Evolutionary conservation across 371 early-diverging fungal species (phyloP), one percentile per base, ranked within the genome.

Genomic region (Mucor piriformis): DNA sequence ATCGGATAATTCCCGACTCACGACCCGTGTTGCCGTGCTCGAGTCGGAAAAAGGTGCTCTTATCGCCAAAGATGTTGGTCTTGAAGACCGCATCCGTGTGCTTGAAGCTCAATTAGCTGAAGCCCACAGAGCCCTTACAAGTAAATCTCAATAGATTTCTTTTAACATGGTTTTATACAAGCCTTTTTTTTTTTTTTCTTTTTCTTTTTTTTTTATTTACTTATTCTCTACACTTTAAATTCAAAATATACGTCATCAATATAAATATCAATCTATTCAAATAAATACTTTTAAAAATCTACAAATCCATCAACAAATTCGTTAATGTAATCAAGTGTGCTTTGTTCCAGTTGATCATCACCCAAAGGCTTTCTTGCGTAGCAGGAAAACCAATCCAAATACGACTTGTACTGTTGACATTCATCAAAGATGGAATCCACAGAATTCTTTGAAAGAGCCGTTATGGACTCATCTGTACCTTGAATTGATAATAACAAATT

Each of bases 21-120:
- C 79, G 63, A 85, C 85, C 66, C 81, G 83, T 66, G 70, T 91
- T 52, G 90, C 91, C 52, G 87, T 91, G 51, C 76, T 92, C 42
- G 92, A 91, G 67, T 83, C 76, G 58, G 91, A 92, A 70, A 85
- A 86, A 58, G 76, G 65, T 38, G 71, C 72, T 44, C 82, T 83
- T 34, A 61, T 76, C 18, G 71, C 68, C 21, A 89, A 87, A 63
- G 91, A 90, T 56, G 71, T 73, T 34, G 85, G 83, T 23, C 80
- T 92, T 34, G 82, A 79, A 58, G 82, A 84, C 50, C 84, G 88
- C 50, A 86, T 93, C 50, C 77, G 74, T 32, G 74, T 69, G 38
- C 83, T 92, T 38, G 92, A 91, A 73, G 74, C 66, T n/a, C 88
- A 91, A 69, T 77, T 92, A 42, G 78, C 80, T 49, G 89, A 90